phyloP scores from a whole-genome alignment of 768 basidiomycete species.

The Hygrocybe punicea region DNA sequence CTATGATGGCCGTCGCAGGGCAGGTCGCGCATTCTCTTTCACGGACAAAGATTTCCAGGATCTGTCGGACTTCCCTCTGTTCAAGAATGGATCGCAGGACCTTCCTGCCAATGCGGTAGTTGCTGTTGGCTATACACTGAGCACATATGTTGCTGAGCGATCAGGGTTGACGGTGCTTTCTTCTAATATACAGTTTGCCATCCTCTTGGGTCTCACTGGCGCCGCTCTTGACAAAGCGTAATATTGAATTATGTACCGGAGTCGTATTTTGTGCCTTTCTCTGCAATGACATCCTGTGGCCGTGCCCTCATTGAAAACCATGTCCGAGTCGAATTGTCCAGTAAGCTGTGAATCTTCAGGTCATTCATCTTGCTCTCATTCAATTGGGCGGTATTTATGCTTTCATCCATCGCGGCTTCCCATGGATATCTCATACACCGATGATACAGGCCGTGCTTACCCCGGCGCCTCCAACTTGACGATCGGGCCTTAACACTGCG shows the following conservation, averaged over 20 bases:
- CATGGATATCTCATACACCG: too few species aligned
- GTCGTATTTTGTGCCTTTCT: not conserved
- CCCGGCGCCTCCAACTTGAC: too few species aligned
- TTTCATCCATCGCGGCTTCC: too few species aligned
- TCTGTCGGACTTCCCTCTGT: not conserved
- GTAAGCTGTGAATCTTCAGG: too few species aligned
- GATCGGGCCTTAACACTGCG: too few species aligned
- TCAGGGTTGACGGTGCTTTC: not conserved
- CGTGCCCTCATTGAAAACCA: too few species aligned
- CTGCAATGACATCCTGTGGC: too few species aligned
- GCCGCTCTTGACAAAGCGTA: not conserved
- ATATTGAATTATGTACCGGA: not conserved
- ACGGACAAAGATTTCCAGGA: not conserved
- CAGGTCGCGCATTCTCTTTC: not conserved
- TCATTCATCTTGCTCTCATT: too few species aligned
- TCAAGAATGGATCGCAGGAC: not conserved
- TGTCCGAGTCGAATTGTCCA: too few species aligned
- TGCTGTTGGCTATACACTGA: not conserved
- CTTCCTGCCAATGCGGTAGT: not conserved
- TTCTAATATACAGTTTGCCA: not conserved
- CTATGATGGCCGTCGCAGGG: slow-evolving; percentile 4
- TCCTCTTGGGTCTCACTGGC: not conserved
- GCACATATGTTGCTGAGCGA: not conserved
- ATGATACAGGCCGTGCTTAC: too few species aligned
- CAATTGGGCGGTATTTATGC: too few species aligned